A percentile compares a stretch with the other conserved stretches of the same genome.
Conservation (phyloP, 306 rosid species). For the Glycine tomentella region DNA sequence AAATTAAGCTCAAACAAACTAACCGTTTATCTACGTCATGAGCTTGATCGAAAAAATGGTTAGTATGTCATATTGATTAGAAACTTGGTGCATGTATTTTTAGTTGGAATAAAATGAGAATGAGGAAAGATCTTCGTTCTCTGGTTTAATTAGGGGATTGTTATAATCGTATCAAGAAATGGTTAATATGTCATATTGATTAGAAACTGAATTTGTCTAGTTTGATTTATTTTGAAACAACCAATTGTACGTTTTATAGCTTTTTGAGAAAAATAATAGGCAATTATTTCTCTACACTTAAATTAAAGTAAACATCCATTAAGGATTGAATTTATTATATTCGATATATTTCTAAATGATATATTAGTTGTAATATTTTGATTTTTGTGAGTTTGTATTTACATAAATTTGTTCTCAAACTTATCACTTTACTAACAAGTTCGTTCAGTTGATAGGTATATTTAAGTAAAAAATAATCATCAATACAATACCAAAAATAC, state of each 20-base stretch:
- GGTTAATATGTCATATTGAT: not conserved
- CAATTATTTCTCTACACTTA: not conserved
- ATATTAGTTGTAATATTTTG: not conserved
- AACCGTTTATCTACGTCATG: not conserved
- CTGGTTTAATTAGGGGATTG: not conserved
- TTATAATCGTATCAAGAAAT: not conserved
- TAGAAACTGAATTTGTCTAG: not conserved
- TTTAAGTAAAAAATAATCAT: not conserved
- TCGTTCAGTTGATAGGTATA: not conserved
- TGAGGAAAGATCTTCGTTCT: not conserved
- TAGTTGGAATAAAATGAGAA: not conserved
- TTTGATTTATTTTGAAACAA: not conserved
- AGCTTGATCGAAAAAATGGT: not conserved
- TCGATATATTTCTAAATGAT: not conserved
- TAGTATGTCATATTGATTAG: not conserved
- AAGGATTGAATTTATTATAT: not conserved
- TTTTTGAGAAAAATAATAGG: not conserved
- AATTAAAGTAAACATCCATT: too few species aligned
- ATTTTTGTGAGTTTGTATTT: not conserved
- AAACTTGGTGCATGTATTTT: not conserved
- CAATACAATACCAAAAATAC: not conserved
- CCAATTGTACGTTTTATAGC: not conserved
- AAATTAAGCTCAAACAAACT: too few species aligned
- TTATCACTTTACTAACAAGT: not conserved
- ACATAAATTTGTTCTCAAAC: not conserved